Percentiles rank a stretch among this genome's conserved stretches.
Evolutionary conservation across 2,329 filamentous ascomycete species (phyloP).

Genomic region (Dothideomycetidae sp.): DNA sequence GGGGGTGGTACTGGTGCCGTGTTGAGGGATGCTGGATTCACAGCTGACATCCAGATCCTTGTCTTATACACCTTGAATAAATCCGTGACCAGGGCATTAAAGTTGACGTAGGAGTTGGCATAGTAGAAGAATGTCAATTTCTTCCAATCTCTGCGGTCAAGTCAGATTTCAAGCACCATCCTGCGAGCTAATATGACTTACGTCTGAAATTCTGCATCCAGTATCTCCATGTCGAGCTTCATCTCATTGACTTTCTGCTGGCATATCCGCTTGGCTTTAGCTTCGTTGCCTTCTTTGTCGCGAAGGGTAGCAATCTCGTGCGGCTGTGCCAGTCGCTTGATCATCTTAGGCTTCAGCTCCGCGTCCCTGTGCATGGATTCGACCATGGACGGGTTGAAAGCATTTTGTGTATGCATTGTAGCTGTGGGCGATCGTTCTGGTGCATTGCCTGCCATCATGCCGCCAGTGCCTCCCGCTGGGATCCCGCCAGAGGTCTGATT

Average conservation of each 20-base stretch:
- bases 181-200: slow-evolving; percentile 37
- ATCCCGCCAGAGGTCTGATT: slow-evolving; percentile 19
- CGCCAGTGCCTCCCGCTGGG: slow-evolving; percentile 8
- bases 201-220: slow-evolving; percentile 98
- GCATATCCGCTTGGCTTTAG: slow-evolving; percentile 90
- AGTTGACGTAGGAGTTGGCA: slow-evolving; percentile 95
- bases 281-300: slow-evolving; percentile 95
- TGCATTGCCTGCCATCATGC: slow-evolving; percentile 47
- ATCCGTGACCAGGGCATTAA: slow-evolving; percentile 93
- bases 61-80: slow-evolving; percentile 99
- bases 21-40: slow-evolving; percentile 85
- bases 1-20: slow-evolving; percentile 23
- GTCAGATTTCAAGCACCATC: slow-evolving; percentile 1
- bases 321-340: slow-evolving; percentile 82
- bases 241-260: slow-evolving; percentile 95
- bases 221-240: slow-evolving; percentile 91
- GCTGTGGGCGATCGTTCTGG: slow-evolving; percentile 6
- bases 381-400: slow-evolving; percentile 9
- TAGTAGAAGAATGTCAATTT: slow-evolving; percentile 99
- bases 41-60: slow-evolving; percentile 98
- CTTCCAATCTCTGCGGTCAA: slow-evolving; percentile 70
- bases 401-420: not conserved
- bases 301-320: slow-evolving; percentile 81
- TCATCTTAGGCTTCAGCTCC: slow-evolving; percentile 88
- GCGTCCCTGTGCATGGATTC: slow-evolving; percentile 9